These are phyloP conservation scores for Millerozyma miso DNA, from an alignment of 805 yeast species.

Conservation along the genomic window DNA sequence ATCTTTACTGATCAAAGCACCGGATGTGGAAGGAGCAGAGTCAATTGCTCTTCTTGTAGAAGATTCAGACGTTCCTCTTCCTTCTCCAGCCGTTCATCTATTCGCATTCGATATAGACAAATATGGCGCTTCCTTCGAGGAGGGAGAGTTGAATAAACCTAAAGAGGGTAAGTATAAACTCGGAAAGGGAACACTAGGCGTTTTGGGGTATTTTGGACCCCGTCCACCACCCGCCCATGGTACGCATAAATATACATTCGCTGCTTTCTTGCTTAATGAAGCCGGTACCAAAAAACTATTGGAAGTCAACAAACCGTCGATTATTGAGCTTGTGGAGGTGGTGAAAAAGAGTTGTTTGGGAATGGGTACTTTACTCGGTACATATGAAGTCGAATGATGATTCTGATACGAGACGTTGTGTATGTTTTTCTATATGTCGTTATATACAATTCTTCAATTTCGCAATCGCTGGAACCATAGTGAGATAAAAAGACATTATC, in stretches of 20 bases:
- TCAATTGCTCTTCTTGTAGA: background rate
- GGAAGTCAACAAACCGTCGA: slow-evolving; percentile 28
- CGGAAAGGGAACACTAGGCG: background rate
- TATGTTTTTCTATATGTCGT: too few relatives aligned
- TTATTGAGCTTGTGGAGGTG: slow-evolving; percentile 31
- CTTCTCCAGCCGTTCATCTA: background rate
- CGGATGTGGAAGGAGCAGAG: background rate
- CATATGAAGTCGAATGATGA: background rate
- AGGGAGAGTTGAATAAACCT: background rate
- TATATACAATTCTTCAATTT: too few relatives aligned
- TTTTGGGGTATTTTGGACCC: background rate
- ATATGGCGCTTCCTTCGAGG: background rate
- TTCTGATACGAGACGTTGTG: too few relatives aligned
- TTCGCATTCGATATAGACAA: background rate
- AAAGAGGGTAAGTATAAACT: background rate
- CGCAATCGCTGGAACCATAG: too few relatives aligned
- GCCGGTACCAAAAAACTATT: slow-evolving; percentile 7
- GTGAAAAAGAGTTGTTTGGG: slow-evolving; percentile 18
- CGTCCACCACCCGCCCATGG: background rate
- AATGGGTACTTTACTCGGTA: slow-evolving; percentile 1
- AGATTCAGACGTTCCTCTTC: background rate
- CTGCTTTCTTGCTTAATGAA: background rate
- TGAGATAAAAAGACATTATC: too few relatives aligned
- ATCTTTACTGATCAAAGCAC: background rate
- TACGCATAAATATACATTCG: background rate